phyloP scores from a whole-genome alignment of 345 rosid genomes.

The Gossypium stocksii region DNA sequence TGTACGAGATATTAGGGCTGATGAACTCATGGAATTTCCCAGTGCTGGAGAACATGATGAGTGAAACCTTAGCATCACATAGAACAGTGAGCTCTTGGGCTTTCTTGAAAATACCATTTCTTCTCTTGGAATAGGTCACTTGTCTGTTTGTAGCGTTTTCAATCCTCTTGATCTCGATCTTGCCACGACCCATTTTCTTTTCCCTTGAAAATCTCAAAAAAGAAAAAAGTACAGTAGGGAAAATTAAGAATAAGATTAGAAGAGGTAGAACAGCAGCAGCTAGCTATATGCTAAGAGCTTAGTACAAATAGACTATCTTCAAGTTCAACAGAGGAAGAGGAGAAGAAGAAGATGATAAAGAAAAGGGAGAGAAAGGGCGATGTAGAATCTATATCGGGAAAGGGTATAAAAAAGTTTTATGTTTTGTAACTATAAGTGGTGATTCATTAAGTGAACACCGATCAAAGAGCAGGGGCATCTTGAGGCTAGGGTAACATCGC shows the following conservation, averaged over 20 bases:
- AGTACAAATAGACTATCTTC: not conserved
- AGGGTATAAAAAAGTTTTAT: not conserved
- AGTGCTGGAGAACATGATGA: conserved; percentile 49
- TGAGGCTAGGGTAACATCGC: not conserved
- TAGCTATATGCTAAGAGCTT: not conserved
- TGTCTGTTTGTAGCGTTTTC: conserved; percentile 61
- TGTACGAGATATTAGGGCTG: conserved; percentile 44
- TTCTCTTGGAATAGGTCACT: conserved; percentile 58
- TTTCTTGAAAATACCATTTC: conserved; percentile 60
- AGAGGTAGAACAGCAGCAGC: not conserved
- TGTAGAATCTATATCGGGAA: conserved; percentile 7
- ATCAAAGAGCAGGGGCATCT: not conserved
- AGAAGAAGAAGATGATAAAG: not conserved
- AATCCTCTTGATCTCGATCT: conserved; percentile 58
- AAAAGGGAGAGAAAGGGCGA: not conserved
- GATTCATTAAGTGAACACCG: conserved; percentile 6
- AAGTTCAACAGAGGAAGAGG: not conserved
- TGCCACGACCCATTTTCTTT: conserved; percentile 49
- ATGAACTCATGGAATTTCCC: conserved; percentile 44
- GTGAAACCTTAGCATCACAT: conserved; percentile 65
- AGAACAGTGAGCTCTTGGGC: conserved; percentile 64
- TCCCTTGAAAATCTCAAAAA: not conserved
- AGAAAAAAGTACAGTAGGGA: not conserved
- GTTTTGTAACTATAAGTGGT: conserved; percentile 15
- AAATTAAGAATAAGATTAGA: not conserved